Percentiles rank a stretch among this genome's conserved stretches.
phyloP scores from a whole-genome alignment of 257 asterid genomes.

The Rauvolfia tetraphylla region DNA sequence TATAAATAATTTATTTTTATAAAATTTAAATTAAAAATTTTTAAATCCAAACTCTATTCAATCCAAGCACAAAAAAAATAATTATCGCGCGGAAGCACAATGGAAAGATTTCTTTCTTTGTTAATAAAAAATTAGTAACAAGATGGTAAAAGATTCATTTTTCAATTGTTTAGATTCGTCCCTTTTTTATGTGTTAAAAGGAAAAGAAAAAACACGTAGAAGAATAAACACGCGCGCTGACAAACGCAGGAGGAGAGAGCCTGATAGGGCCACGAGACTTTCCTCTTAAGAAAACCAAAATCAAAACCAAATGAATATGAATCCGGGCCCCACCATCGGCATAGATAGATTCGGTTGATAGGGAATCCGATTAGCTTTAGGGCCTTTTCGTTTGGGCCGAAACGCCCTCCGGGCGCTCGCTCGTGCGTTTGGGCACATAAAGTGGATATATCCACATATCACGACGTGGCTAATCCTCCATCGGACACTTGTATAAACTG shows the following conservation, averaged over 20 bases:
- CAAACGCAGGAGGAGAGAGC: background rate
- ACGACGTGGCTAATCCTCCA: constrained; percentile 15
- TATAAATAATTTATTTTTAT: too few species aligned
- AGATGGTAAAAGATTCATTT: too few species aligned
- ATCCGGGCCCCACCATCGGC: background rate
- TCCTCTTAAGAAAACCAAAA: background rate
- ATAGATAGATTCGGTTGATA: constrained; percentile 15
- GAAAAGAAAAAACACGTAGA: background rate
- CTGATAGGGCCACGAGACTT: background rate
- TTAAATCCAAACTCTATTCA: too few species aligned
- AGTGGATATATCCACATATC: background rate
- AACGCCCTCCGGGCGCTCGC: background rate
- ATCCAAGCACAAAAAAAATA: too few species aligned
- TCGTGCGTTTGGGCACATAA: constrained; percentile 20
- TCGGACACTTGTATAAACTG: constrained; percentile 26
- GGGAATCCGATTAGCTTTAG: constrained; percentile 15
- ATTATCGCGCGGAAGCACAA: too few species aligned
- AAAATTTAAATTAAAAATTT: too few species aligned
- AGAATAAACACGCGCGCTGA: background rate
- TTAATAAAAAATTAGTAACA: too few species aligned
- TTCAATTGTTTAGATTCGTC: too few species aligned
- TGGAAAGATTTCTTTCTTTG: too few species aligned
- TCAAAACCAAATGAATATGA: background rate
- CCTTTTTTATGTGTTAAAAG: too few species aligned
- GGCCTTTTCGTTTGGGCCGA: background rate